Conservation (phyloP, 208 protist genomes). For the Trypanosoma avium region DNA sequence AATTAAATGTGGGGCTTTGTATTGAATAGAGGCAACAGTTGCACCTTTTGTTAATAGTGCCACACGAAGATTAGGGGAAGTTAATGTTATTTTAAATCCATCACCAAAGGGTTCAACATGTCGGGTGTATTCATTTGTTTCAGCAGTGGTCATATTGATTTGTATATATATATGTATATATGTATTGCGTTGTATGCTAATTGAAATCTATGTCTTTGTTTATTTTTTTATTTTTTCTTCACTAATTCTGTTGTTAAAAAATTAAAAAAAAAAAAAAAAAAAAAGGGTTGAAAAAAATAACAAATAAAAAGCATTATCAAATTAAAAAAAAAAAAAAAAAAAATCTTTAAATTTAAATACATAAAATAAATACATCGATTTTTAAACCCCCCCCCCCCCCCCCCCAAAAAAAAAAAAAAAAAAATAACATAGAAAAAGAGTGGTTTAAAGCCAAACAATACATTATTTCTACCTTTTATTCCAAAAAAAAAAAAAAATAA, state of each 20-base stretch:
- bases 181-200: too few relatives aligned
- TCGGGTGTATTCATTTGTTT: conserved; percentile 10
- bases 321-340: background rate
- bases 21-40: conserved; percentile 59
- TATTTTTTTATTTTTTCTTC: too few relatives aligned
- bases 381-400: too few relatives aligned
- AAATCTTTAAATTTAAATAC: background rate
- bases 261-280: background rate
- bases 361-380: too few relatives aligned
- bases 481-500: too few relatives aligned
- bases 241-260: too few relatives aligned
- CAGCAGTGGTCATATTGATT: background rate
- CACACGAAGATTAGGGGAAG: conserved; percentile 50
- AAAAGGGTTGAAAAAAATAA: background rate
- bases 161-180: background rate
- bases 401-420: background rate
- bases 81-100: conserved; percentile 49
- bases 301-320: background rate
- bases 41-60: conserved; percentile 66
- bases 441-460: background rate
- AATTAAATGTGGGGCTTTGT: conserved; percentile 40
- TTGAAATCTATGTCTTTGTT: too few relatives aligned
- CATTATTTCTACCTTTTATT: too few relatives aligned
- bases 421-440: background rate
- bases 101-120: conserved; percentile 63